These are phyloP conservation scores for Salvia rosmarinus DNA, from an alignment of 257 asterid species.

Conservation along the genomic window DNA sequence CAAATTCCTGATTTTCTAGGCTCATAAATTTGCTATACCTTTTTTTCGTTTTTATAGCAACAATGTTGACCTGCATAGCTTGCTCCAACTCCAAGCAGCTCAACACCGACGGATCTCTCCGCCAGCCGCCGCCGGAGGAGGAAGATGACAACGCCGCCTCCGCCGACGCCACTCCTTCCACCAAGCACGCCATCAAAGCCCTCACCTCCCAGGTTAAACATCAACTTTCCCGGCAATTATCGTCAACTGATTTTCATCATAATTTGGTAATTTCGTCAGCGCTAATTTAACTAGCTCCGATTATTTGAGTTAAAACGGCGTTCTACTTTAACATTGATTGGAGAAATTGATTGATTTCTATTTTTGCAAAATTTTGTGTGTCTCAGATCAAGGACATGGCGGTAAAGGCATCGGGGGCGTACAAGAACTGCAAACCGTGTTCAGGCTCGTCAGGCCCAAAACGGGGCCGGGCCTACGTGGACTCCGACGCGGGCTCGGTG, in stretches of 20 bases:
- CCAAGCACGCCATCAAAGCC: conserved; percentile 72
- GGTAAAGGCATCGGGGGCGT: conserved; percentile 94
- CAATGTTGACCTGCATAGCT: conserved; percentile 92
- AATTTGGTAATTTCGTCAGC: not conserved
- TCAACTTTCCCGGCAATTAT: not conserved
- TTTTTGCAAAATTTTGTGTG: not conserved
- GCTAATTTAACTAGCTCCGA: not conserved
- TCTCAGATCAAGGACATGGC: conserved; percentile 91
- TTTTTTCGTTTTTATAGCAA: not conserved
- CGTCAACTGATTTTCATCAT: not conserved
- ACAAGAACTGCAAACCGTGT: conserved; percentile 89
- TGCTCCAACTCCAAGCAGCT: conserved; percentile 87
- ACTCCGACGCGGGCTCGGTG: conserved; percentile 68
- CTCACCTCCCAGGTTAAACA: conserved; percentile 73
- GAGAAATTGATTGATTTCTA: not conserved
- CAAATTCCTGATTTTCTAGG: not conserved
- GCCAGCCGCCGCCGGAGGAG: conserved; percentile 58
- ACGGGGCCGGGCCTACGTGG: conserved; percentile 44
- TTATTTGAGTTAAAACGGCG: not conserved
- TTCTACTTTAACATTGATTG: not conserved
- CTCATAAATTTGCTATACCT: not conserved
- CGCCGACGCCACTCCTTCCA: conserved; percentile 57
- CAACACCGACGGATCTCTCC: conserved; percentile 66
- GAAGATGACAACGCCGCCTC: conserved; percentile 50
- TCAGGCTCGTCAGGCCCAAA: conserved; percentile 61